Conservation (phyloP, 2,329 filamentous ascomycete genomes). For the Cercospora berteroae region DNA sequence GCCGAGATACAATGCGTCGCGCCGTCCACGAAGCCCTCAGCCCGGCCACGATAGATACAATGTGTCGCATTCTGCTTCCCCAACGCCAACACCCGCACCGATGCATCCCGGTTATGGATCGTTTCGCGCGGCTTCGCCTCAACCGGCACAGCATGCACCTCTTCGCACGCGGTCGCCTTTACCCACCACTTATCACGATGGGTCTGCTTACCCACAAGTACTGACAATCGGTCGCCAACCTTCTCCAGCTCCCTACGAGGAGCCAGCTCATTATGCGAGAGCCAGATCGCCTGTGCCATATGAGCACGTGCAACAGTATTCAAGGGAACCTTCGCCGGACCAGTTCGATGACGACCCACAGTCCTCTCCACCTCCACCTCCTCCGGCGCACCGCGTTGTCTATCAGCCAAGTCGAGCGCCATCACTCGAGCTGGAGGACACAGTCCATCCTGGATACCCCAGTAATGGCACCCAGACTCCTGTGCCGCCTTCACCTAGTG, state of each 20-base stretch:
- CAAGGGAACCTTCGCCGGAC: constrained; percentile 2
- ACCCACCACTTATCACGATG: constrained; percentile 38
- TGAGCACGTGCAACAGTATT: constrained; percentile 31
- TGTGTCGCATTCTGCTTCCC: constrained; percentile 40
- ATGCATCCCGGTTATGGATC: constrained; percentile 33
- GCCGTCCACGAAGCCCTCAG: constrained; percentile 28
- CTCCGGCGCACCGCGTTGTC: constrained; percentile 69
- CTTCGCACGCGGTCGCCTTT: constrained; percentile 46
- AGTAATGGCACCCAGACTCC: constrained; percentile 60
- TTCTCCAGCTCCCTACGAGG: constrained; percentile 33
- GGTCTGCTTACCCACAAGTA: constrained; percentile 36
- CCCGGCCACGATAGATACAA: constrained; percentile 22
- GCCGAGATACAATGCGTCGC: constrained; percentile 29
- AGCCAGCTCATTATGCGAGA: constrained; percentile 24
- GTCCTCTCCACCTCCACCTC: constrained; percentile 77
- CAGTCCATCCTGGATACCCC: constrained; percentile 44
- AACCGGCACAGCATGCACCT: constrained; percentile 29
- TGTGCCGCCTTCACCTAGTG: constrained; percentile 65
- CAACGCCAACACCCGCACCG: constrained; percentile 38
- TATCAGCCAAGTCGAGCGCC: constrained; percentile 52
- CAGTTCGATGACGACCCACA: constrained; percentile 45
- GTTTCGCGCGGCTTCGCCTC: constrained; percentile 31
- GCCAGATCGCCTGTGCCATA: constrained; percentile 23
- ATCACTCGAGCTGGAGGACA: constrained; percentile 42
- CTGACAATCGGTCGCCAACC: constrained; percentile 30